phyloP scores from a whole-genome alignment of 495 filamentous ascomycete species.

The Bathelium albidoporum region DNA sequence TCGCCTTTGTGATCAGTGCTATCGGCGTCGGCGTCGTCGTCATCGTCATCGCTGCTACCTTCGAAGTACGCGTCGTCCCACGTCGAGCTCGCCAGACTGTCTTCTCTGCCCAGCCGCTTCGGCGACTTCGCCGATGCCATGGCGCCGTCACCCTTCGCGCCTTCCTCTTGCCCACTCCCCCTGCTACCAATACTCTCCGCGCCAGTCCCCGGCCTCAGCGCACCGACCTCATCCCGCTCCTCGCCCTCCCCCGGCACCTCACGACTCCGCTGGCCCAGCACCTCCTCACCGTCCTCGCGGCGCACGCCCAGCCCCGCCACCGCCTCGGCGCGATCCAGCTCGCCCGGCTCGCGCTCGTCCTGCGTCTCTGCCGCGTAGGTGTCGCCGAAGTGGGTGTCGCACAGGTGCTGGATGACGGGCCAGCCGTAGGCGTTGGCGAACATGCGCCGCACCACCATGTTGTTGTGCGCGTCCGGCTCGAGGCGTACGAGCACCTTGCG shows the following conservation, averaged over 20 bases:
- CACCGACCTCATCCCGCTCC: slow-evolving; percentile 27
- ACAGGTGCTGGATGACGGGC: slow-evolving; percentile 89
- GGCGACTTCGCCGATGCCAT: background rate
- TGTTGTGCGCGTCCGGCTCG: slow-evolving; percentile 97
- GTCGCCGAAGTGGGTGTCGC: slow-evolving; percentile 83
- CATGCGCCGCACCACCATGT: slow-evolving; percentile 89
- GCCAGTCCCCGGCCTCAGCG: slow-evolving; percentile 10
- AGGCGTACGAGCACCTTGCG: slow-evolving; percentile 91
- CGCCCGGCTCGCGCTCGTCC: slow-evolving; percentile 44
- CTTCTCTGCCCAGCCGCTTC: background rate
- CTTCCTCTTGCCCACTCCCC: slow-evolving; percentile 4
- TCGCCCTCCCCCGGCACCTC: slow-evolving; percentile 43
- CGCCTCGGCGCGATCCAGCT: slow-evolving; percentile 43
- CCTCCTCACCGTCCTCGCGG: slow-evolving; percentile 38
- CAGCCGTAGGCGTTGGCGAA: slow-evolving; percentile 97
- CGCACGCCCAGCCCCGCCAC: slow-evolving; percentile 23
- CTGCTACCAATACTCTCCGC: no score
- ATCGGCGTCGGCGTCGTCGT: slow-evolving; percentile 26
- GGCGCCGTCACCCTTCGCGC: background rate
- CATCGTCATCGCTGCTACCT: slow-evolving; percentile 22
- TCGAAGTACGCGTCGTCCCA: slow-evolving; percentile 33
- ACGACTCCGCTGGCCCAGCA: slow-evolving; percentile 54
- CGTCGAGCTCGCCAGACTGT: slow-evolving; percentile 17
- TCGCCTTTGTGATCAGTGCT: slow-evolving; percentile 4
- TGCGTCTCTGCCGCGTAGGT: slow-evolving; percentile 46